A percentile compares a stretch with the other conserved stretches of the same genome.
phyloP scores from a whole-genome alignment of 352 stramenopile species.

The Phytopythium cucurbitacearum region DNA sequence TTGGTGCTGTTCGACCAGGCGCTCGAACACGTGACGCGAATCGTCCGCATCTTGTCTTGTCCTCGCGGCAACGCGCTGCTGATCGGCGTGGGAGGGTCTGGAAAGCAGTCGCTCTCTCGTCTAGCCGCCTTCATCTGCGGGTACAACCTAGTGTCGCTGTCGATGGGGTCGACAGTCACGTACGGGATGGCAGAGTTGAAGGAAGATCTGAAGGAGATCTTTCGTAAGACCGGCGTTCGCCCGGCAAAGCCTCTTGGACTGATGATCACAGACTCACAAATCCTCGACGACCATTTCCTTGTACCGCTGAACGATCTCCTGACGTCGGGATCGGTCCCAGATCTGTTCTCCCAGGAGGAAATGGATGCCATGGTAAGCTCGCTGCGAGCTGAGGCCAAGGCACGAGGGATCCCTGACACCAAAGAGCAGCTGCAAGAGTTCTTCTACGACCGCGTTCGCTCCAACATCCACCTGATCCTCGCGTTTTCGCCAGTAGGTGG shows the following conservation, averaged over 20 bases:
- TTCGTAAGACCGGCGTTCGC: slow-evolving; percentile 81
- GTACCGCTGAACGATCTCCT: slow-evolving; percentile 87
- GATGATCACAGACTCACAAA: slow-evolving; percentile 86
- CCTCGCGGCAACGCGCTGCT: slow-evolving; percentile 81
- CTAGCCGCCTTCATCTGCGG: slow-evolving; percentile 87
- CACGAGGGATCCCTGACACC: slow-evolving; percentile 81
- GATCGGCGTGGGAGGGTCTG: slow-evolving; percentile 79
- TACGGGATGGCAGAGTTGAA: slow-evolving; percentile 82
- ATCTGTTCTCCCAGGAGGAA: slow-evolving; percentile 87
- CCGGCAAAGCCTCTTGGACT: slow-evolving; percentile 85
- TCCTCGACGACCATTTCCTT: slow-evolving; percentile 83
- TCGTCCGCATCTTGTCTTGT: slow-evolving; percentile 79
- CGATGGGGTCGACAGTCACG: slow-evolving; percentile 37
- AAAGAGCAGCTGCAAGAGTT: slow-evolving; percentile 90
- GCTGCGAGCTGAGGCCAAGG: slow-evolving; percentile 80
- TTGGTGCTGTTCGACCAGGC: slow-evolving; percentile 91
- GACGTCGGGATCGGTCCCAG: slow-evolving; percentile 61
- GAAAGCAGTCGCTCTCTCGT: slow-evolving; percentile 89
- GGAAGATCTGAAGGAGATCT: slow-evolving; percentile 89
- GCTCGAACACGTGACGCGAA: slow-evolving; percentile 85
- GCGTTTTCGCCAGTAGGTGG: slow-evolving; percentile 82
- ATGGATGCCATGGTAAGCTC: slow-evolving; percentile 82
- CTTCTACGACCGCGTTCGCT: slow-evolving; percentile 85
- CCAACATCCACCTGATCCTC: slow-evolving; percentile 86
- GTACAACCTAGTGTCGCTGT: slow-evolving; percentile 63